Evolutionary conservation across 2,329 filamentous ascomycete genomes (phyloP).

Genomic region (Dactylellina cionopaga): DNA sequence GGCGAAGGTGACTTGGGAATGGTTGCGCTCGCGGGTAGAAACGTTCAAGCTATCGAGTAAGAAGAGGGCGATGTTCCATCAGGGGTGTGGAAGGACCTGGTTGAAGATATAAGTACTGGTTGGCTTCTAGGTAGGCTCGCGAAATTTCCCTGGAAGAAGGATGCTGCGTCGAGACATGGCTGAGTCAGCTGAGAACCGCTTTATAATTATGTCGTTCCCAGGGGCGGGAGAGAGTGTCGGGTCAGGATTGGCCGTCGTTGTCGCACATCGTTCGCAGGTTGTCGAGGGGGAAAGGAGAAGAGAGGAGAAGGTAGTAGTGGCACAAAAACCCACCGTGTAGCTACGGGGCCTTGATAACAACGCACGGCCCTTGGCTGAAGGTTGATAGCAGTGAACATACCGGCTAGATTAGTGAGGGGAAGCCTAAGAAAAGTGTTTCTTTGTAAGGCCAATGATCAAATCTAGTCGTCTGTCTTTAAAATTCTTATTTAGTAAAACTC

Average conservation of each 20-base stretch:
- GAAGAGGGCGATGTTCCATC: background rate
- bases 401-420: too few species aligned
- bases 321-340: background rate
- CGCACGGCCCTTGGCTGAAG: too few species aligned
- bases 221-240: too few species aligned
- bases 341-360: too few species aligned
- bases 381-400: too few species aligned
- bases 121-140: background rate
- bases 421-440: too few species aligned
- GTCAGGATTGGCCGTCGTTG: too few species aligned
- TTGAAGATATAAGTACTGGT: background rate
- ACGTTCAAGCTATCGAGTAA: background rate
- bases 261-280: background rate
- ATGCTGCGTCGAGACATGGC: background rate
- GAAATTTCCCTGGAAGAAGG: background rate
- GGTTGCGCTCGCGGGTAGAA: too few species aligned
- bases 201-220: too few species aligned
- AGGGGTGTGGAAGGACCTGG: background rate
- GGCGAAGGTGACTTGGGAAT: background rate
- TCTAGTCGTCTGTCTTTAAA: too few species aligned
- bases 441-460: too few species aligned
- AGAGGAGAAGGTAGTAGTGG: background rate
- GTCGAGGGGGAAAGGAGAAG: background rate
- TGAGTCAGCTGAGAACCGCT: conserved; percentile 12
- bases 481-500: too few species aligned